These are phyloP conservation scores for Salix arbutifolia DNA, from an alignment of 345 rosid species.

Conservation along the genomic window DNA sequence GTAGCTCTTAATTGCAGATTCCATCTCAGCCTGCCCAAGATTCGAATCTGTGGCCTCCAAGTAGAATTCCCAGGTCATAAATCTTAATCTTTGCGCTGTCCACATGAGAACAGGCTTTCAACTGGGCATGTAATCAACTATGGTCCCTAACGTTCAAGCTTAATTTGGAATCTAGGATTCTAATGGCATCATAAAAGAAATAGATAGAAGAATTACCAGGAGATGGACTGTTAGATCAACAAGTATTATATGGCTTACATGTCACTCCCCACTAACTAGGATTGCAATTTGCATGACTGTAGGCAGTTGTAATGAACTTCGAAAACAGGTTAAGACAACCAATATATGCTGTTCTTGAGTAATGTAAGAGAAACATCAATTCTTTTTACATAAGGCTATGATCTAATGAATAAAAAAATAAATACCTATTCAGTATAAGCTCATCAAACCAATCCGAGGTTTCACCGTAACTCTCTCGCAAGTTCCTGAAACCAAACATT, in stretches of 20 bases:
- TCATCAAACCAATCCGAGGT: not conserved
- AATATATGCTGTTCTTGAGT: too few species aligned
- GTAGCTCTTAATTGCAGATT: too few species aligned
- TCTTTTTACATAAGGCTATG: not conserved
- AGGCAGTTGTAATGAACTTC: too few species aligned
- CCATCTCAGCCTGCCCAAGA: not conserved
- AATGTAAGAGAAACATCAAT: not conserved
- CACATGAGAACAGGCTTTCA: too few species aligned
- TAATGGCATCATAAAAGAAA: not conserved
- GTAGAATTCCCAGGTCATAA: not conserved
- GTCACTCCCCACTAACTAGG: too few species aligned
- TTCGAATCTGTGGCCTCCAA: not conserved
- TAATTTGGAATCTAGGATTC: not conserved
- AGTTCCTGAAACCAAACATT: not conserved
- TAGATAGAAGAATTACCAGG: not conserved
- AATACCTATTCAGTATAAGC: not conserved
- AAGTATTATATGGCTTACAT: not conserved
- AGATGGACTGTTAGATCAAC: not conserved
- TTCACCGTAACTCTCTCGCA: not conserved
- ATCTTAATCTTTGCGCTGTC: too few species aligned
- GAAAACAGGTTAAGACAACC: too few species aligned
- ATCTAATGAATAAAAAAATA: not conserved
- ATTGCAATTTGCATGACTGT: too few species aligned
- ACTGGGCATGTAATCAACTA: too few species aligned
- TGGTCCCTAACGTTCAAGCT: too few species aligned